Evolutionary conservation across 768 basidiomycete species (phyloP).

Genomic region (Collybia sordida): DNA sequence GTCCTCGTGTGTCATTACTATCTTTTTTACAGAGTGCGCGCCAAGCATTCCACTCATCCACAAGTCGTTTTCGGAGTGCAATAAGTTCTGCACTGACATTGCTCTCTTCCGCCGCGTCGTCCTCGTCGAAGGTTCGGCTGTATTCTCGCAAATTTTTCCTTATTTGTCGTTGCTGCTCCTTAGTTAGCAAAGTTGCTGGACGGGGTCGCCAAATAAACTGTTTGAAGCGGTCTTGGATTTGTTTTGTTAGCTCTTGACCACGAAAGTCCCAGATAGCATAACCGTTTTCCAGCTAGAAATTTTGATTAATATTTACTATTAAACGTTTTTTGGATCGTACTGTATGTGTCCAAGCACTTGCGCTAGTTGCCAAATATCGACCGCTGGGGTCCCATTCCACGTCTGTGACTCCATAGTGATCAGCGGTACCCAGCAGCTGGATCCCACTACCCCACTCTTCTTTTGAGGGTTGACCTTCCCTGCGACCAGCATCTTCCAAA

Average conservation of each 20-base stretch:
- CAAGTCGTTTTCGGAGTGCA: constrained; percentile 84
- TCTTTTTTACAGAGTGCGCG: constrained; percentile 54
- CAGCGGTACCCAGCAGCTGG: constrained; percentile 80
- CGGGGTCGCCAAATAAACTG: constrained; percentile 98
- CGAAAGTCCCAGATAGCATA: constrained; percentile 98
- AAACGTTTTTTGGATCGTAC: constrained; percentile 42
- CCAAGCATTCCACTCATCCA: constrained; percentile 99
- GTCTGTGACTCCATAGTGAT: constrained; percentile 97
- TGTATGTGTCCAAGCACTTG: constrained; percentile 93
- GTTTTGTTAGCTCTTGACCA: constrained; percentile 91
- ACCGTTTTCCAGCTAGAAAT: constrained; percentile 85
- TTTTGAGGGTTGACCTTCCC: constrained; percentile 50
- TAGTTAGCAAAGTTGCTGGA: constrained; percentile 82
- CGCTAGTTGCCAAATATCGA: constrained; percentile 88
- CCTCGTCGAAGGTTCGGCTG: constrained; percentile 91
- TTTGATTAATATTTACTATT: constrained; percentile 1
- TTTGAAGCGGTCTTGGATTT: constrained; percentile 92
- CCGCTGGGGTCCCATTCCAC: constrained; percentile 99
- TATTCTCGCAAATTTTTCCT: constrained; percentile 90
- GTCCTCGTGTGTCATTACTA: constrained; percentile 8
- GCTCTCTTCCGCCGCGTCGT: constrained; percentile 94
- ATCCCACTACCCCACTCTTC: constrained; percentile 87
- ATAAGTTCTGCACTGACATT: constrained; percentile 93
- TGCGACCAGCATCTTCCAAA: constrained; percentile 50
- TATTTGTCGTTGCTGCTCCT: constrained; percentile 85